Evolutionary conservation across 2,329 filamentous ascomycete species (phyloP).

Genomic region (Apiospora aurea): DNA sequence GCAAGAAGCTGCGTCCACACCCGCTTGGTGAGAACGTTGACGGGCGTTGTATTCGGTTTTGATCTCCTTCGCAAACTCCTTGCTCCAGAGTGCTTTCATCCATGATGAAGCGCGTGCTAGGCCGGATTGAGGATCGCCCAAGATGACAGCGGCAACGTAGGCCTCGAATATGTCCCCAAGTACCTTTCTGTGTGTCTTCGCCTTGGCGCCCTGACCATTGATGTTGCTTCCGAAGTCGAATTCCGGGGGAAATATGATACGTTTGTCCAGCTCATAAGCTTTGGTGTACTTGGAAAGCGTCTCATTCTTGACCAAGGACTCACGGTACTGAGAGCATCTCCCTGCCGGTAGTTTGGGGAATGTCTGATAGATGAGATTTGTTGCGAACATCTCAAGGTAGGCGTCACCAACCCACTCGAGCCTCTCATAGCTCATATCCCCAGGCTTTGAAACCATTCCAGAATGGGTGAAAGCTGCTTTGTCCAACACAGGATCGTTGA

Average conservation of each 20-base stretch:
- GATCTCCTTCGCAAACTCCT: slow-evolving; percentile 65
- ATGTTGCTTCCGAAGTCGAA: slow-evolving; percentile 45
- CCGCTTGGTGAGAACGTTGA: slow-evolving; percentile 29
- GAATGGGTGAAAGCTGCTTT: slow-evolving; percentile 72
- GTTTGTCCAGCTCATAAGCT: slow-evolving; percentile 73
- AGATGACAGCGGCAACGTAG: slow-evolving; percentile 80
- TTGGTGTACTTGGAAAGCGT: slow-evolving; percentile 75
- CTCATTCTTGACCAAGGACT: slow-evolving; percentile 81
- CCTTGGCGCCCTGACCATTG: slow-evolving; percentile 48
- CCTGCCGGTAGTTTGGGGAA: slow-evolving; percentile 73
- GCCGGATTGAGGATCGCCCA: slow-evolving; percentile 70
- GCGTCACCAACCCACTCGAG: slow-evolving; percentile 91
- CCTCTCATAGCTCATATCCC: slow-evolving; percentile 72
- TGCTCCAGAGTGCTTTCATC: slow-evolving; percentile 78
- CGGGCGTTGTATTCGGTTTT: slow-evolving; percentile 40
- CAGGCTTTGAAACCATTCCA: slow-evolving; percentile 48
- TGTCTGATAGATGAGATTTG: slow-evolving; percentile 75
- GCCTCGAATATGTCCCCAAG: slow-evolving; percentile 90
- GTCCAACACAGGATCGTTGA: slow-evolving; percentile 66
- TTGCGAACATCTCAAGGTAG: slow-evolving; percentile 80
- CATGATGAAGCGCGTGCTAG: slow-evolving; percentile 69
- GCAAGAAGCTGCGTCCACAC: no score
- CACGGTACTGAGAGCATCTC: slow-evolving; percentile 76
- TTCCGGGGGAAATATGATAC: slow-evolving; percentile 63
- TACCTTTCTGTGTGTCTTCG: slow-evolving; percentile 72